Evolutionary conservation across 257 asterid genomes (phyloP).

Genomic region (Paulownia fortunei): DNA sequence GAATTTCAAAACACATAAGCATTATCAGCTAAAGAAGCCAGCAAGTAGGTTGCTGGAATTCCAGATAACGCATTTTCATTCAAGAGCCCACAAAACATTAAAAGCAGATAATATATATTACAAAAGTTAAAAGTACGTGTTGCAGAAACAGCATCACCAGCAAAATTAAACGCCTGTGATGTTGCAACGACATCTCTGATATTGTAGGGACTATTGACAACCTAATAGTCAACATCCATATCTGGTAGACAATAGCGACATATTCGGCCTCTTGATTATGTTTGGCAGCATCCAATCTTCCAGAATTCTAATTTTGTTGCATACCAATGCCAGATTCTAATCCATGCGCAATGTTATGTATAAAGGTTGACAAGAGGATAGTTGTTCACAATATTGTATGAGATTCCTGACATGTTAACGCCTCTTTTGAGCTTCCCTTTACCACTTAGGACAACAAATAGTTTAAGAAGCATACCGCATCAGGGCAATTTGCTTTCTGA

Average conservation of each 20-base stretch:
- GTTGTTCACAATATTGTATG: background rate
- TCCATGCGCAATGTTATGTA: background rate
- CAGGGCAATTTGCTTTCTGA: background rate
- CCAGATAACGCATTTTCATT: background rate
- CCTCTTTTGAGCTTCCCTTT: background rate
- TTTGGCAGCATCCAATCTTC: background rate
- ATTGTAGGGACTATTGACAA: background rate
- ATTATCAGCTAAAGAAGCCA: background rate
- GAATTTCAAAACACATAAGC: background rate
- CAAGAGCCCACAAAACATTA: conserved; percentile 3
- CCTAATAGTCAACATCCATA: background rate
- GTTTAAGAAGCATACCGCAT: background rate
- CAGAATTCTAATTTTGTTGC: background rate
- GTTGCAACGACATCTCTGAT: background rate
- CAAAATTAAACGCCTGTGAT: background rate
- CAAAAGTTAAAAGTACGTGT: background rate
- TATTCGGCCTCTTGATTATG: background rate
- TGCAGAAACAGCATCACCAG: background rate
- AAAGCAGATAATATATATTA: background rate
- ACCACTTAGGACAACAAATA: background rate
- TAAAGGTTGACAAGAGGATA: background rate
- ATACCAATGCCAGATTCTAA: background rate
- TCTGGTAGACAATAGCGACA: background rate
- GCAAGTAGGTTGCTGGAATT: background rate
- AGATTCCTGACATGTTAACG: background rate